phyloP scores from a whole-genome alignment of 2,329 filamentous ascomycete genomes.

The Byssoonygena ceratinophila region DNA sequence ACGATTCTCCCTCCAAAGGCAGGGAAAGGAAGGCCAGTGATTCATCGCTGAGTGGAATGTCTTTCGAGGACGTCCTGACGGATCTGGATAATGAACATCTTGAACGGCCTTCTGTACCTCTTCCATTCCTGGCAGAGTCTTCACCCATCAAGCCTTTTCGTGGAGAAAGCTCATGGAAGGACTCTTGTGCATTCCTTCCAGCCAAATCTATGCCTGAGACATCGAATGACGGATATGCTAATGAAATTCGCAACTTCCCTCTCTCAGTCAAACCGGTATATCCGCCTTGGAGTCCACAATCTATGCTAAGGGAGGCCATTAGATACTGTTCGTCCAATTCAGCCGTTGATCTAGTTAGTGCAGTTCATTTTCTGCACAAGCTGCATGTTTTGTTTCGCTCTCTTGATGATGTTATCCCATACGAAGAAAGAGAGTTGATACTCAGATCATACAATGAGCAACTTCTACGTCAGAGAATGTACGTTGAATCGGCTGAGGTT shows the following conservation, averaged over 20 bases:
- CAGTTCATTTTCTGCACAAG: slow-evolving; percentile 35
- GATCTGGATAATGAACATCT: slow-evolving; percentile 30
- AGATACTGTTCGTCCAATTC: slow-evolving; percentile 32
- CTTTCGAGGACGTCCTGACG: slow-evolving; percentile 22
- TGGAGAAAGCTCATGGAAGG: neutral
- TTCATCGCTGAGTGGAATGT: slow-evolving; percentile 15
- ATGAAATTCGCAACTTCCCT: slow-evolving; percentile 22
- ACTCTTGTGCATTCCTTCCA: neutral
- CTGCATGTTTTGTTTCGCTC: slow-evolving; percentile 31
- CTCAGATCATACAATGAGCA: slow-evolving; percentile 49
- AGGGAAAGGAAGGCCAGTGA: slow-evolving; percentile 12
- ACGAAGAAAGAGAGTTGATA: slow-evolving; percentile 45
- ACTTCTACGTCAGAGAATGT: slow-evolving; percentile 38
- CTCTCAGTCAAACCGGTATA: slow-evolving; percentile 23
- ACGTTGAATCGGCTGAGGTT: slow-evolving; percentile 44
- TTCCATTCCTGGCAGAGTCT: slow-evolving; percentile 29
- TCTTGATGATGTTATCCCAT: slow-evolving; percentile 31
- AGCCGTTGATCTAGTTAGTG: slow-evolving; percentile 32
- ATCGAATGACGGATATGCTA: too few species aligned
- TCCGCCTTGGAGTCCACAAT: slow-evolving; percentile 33
- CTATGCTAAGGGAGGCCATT: slow-evolving; percentile 32
- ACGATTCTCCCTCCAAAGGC: slow-evolving; percentile 15
- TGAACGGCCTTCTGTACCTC: slow-evolving; percentile 36
- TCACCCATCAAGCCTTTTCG: neutral
- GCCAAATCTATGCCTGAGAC: neutral